Evolutionary conservation across 345 rosid species (phyloP).

Genomic region (Rhizophora mangle): DNA sequence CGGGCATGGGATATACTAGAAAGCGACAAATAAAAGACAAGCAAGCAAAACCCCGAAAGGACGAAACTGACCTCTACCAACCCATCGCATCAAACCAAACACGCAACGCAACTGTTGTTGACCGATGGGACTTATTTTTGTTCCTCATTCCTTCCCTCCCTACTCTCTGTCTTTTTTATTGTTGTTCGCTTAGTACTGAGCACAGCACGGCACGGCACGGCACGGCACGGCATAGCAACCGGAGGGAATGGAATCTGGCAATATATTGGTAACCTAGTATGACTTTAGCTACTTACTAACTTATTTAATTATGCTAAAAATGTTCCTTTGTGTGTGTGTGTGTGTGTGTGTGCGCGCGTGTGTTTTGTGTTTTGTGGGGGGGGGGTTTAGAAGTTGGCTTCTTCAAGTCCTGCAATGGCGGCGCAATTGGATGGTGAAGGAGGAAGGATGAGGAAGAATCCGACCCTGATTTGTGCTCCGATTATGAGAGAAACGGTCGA

Average conservation of each 20-base stretch:
- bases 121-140: neutral
- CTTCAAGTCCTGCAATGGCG: constrained; percentile 34
- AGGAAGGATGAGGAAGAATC: constrained; percentile 37
- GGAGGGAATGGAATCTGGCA: neutral
- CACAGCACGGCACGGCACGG: no score
- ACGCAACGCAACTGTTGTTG: neutral
- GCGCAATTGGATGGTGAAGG: constrained; percentile 23
- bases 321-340: neutral
- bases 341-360: neutral
- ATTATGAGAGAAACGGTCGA: constrained; percentile 65
- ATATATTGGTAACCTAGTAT: neutral
- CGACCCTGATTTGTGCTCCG: constrained; percentile 81
- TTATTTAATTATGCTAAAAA: no score
- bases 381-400: constrained; percentile 31
- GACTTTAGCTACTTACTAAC: neutral
- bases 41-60: neutral
- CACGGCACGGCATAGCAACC: neutral
- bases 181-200: no score
- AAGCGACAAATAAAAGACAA: neutral
- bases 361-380: neutral
- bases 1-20: neutral
- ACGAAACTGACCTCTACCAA: neutral
- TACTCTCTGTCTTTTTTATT: neutral
- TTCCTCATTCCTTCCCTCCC: neutral
- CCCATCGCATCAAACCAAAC: neutral